Conservation (phyloP, 495 filamentous ascomycete genomes). For the Pseudevernia furfuracea region DNA sequence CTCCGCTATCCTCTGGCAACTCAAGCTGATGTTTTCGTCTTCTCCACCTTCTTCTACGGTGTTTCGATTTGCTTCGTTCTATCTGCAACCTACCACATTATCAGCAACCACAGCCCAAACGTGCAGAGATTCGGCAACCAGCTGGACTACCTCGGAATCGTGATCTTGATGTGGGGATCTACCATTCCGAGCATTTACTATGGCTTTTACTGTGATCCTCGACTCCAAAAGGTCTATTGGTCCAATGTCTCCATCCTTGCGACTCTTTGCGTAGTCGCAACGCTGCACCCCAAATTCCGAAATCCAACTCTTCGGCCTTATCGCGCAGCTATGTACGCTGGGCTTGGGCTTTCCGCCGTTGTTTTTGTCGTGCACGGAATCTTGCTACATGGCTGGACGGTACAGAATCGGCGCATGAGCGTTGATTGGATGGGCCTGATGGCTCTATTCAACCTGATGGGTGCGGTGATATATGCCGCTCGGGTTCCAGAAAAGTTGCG, state of each 20-base stretch:
- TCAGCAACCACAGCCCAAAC: constrained; percentile 40
- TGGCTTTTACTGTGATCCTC: constrained; percentile 38
- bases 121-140: constrained; percentile 36
- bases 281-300: constrained; percentile 20
- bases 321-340: constrained; percentile 36
- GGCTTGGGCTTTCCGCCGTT: constrained; percentile 38
- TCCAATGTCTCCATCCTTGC: constrained; percentile 25
- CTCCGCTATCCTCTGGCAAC: constrained; percentile 32
- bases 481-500: constrained; percentile 44
- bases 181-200: constrained; percentile 47
- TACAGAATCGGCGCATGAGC: constrained; percentile 37
- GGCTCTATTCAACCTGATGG: constrained; percentile 35
- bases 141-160: constrained; percentile 45
- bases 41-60: constrained; percentile 40
- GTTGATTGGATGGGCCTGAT: constrained; percentile 38
- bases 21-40: constrained; percentile 38
- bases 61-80: constrained; percentile 45
- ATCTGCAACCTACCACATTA: constrained; percentile 45
- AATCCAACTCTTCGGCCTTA: constrained; percentile 24
- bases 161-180: constrained; percentile 47
- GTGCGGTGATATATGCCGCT: constrained; percentile 37
- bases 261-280: constrained; percentile 19
- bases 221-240: constrained; percentile 36
- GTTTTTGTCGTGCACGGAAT: constrained; percentile 40
- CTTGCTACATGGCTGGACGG: constrained; percentile 31